Base-by-base conservation (phyloP, 2,329 filamentous ascomycete species). In the Trichophyton mentagrophytes region DNA sequence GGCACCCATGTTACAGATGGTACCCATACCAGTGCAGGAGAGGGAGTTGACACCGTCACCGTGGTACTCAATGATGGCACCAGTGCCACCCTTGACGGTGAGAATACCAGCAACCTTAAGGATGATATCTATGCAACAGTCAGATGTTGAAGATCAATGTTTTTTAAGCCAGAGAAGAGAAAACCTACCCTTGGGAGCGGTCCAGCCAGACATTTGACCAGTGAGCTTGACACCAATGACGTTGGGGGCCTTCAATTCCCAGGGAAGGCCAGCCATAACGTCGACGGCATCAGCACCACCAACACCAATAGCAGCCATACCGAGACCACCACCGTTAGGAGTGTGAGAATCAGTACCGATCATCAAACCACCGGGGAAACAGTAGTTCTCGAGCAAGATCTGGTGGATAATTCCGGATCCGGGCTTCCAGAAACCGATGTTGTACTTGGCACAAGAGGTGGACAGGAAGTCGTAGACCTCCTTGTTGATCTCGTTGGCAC, bases 391-490 rank as follows among this genome's bases (percentile, higher is more conserved):
- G 62, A 97, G 85, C 65, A 97, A 79, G 73, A 97, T 97, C 82
- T 97, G 93, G 81, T 99, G 93, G 70, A 99, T 99, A 76, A 97
- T 99, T 83, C 93, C 93, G 74, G 92, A 96, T 69, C 93, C 93
- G 66, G 93, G 93, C 77, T 85, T 90, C 93, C 93, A 99, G 87
- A 97, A 97, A 81, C 93, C 93, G 76, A 97, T 97, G 83, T 97
- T 92, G 83, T 97, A 99, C 82, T 97, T 99, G 73, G 91, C 91
- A 76, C 92, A 97, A 67, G 92, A 88, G 65, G 86, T 86, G 64
- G 90, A 84, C 73, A 99, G 80, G 83, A 99, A 99, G 79, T 97
- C 88, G 80, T 97, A 99, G 69, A 99, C 93, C 78, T 97, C 92
- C 83, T 95, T 95, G 86, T 97, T 97, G 80, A 96, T 96, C 69